Conservation (phyloP, 2,329 filamentous ascomycete species). For the Teratosphaeria nubilosa region DNA sequence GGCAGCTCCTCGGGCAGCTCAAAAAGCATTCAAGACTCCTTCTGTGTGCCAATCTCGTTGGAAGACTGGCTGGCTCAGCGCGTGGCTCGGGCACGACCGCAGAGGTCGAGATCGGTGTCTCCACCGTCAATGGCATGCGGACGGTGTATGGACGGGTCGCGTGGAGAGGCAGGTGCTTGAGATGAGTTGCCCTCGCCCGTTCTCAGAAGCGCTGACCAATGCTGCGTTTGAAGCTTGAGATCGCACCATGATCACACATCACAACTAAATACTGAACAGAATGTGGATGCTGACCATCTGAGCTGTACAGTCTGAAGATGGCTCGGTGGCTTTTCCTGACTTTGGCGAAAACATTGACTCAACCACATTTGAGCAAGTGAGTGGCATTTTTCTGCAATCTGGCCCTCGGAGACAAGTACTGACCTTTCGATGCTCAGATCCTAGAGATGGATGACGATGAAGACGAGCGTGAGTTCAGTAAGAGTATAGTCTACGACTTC, state of each 20-base stretch:
- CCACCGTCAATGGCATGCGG: background rate
- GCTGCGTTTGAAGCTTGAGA: background rate
- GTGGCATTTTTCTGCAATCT: background rate
- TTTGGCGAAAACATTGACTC: conserved; percentile 70
- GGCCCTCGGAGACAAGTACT: background rate
- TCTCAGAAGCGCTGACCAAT: background rate
- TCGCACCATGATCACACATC: background rate
- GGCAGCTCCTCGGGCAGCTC: background rate
- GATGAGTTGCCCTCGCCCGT: background rate
- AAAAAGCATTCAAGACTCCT: background rate
- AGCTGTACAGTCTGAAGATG: conserved; percentile 36
- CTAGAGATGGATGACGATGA: conserved; percentile 96
- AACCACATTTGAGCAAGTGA: conserved; percentile 66
- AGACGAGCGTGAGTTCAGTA: conserved; percentile 76
- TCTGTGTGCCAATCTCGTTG: background rate
- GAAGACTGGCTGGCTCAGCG: background rate
- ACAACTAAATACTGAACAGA: background rate
- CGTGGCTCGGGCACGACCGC: background rate
- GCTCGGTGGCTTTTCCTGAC: conserved; percentile 43
- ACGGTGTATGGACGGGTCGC: background rate
- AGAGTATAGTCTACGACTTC: conserved; percentile 80
- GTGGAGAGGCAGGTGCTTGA: background rate
- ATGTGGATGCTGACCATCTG: background rate
- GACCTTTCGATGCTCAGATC: conserved; percentile 40
- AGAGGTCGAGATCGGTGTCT: background rate